A percentile compares a stretch with the other conserved stretches of the same genome.
Conservation (phyloP, 768 basidiomycete species). For the Hortiboletus flavorubellus region DNA sequence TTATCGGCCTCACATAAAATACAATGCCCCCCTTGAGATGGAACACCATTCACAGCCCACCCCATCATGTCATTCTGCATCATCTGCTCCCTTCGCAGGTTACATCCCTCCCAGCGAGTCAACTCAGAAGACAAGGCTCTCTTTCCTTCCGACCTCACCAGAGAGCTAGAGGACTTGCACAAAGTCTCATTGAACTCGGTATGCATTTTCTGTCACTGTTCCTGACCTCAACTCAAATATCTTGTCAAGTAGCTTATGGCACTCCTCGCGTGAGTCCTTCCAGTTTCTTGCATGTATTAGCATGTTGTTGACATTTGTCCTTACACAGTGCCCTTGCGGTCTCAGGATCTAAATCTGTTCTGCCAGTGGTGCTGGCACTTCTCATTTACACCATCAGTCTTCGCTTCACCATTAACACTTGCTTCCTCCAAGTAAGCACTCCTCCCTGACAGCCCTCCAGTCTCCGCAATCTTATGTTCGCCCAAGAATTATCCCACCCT, state of each 20-base stretch:
- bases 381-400: constrained; percentile 21
- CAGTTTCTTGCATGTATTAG: no score
- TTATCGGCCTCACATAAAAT: no score
- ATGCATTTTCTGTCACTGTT: no score
- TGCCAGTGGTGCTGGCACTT: constrained; percentile 11
- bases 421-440: constrained; percentile 3
- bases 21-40: no score
- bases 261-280: constrained; percentile 12
- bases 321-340: constrained; percentile 11
- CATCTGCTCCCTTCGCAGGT: no score
- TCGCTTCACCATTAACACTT: constrained; percentile 6
- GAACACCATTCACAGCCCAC: no score
- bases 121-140: no score
- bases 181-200: no score
- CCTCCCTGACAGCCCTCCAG: not conserved
- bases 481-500: not conserved
- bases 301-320: not conserved
- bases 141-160: no score
- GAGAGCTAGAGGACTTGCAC: no score
- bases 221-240: not conserved
- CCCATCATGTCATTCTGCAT: no score
- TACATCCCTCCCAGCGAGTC: no score
- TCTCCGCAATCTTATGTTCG: not conserved
- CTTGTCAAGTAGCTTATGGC: constrained; percentile 9
- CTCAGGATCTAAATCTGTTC: constrained; percentile 4